Evolutionary conservation across 352 stramenopile species (phyloP).

Genomic region (Pythium brachiatum): DNA sequence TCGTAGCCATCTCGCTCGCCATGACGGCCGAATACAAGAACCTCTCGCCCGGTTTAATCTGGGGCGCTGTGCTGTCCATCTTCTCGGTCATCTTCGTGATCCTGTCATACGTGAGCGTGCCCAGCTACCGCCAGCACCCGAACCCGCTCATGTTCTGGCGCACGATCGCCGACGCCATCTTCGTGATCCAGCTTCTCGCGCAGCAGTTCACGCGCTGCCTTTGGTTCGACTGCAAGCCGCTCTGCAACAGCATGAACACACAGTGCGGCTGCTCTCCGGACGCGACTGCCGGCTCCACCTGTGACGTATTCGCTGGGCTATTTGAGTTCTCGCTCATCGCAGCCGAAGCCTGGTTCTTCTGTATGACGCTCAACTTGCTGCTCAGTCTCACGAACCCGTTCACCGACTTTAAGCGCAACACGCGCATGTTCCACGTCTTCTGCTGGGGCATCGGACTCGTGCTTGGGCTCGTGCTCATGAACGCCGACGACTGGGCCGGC

Average conservation of each 20-base stretch:
- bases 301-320: conserved; percentile 70
- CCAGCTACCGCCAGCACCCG: conserved; percentile 77
- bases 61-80: conserved; percentile 74
- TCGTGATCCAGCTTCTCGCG: conserved; percentile 76
- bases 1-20: conserved; percentile 53
- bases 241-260: conserved; percentile 63
- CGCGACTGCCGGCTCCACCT: conserved; percentile 44
- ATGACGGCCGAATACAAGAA: conserved; percentile 70
- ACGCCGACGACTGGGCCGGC: conserved; percentile 67
- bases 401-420: conserved; percentile 89
- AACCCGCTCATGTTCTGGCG: conserved; percentile 89
- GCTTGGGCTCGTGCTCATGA: conserved; percentile 69
- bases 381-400: conserved; percentile 90
- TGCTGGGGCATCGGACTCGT: conserved; percentile 69
- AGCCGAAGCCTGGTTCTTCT: conserved; percentile 88
- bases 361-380: conserved; percentile 86
- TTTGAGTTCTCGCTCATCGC: conserved; percentile 86
- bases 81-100: conserved; percentile 89
- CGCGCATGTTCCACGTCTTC: conserved; percentile 79
- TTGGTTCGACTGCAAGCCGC: conserved; percentile 76
- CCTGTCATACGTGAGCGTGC: conserved; percentile 76
- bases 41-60: conserved; percentile 78
- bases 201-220: conserved; percentile 81
- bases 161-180: conserved; percentile 81
- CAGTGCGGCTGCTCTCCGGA: conserved; percentile 75